Conservation (phyloP, 768 basidiomycete genomes). For the Hemileccinum impolitum region DNA sequence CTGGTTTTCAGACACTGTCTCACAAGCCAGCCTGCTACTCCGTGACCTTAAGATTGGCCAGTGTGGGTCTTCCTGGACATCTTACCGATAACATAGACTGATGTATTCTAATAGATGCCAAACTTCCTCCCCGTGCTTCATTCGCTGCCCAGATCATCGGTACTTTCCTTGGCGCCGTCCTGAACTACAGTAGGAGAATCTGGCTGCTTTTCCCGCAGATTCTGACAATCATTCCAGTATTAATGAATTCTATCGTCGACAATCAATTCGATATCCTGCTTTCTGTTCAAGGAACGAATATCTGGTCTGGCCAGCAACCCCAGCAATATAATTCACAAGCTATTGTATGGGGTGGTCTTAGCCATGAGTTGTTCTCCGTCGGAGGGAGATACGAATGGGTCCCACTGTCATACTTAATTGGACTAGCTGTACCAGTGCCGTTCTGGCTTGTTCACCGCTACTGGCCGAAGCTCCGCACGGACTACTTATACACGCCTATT, state of each 20-base stretch:
- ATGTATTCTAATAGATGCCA: conserved; percentile 31
- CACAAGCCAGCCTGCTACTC: conserved; percentile 50
- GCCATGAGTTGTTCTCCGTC: conserved; percentile 32
- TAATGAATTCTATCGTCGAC: conserved; percentile 59
- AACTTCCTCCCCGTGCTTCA: conserved; percentile 62
- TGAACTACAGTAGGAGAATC: conserved; percentile 40
- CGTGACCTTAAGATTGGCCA: conserved; percentile 51
- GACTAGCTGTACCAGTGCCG: conserved; percentile 36
- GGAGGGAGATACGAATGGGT: conserved; percentile 38
- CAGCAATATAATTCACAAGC: conserved; percentile 33
- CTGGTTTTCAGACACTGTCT: conserved; percentile 42
- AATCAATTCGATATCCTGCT: conserved; percentile 49
- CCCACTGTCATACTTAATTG: conserved; percentile 33
- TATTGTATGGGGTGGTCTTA: conserved; percentile 39
- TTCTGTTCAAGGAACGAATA: conserved; percentile 49
- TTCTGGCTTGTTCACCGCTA: conserved; percentile 39
- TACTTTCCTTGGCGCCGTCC: conserved; percentile 48
- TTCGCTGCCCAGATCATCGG: conserved; percentile 59
- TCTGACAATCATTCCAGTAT: conserved; percentile 35
- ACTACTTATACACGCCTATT: conserved; percentile 31
- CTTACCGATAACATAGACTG: conserved; percentile 35
- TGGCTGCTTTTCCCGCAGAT: not conserved
- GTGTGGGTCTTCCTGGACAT: conserved; percentile 8
- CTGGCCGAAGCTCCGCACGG: conserved; percentile 31
- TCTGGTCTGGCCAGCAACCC: conserved; percentile 32